phyloP scores from a whole-genome alignment of 2,329 filamentous ascomycete genomes.

The Zymoseptoria crescenta region DNA sequence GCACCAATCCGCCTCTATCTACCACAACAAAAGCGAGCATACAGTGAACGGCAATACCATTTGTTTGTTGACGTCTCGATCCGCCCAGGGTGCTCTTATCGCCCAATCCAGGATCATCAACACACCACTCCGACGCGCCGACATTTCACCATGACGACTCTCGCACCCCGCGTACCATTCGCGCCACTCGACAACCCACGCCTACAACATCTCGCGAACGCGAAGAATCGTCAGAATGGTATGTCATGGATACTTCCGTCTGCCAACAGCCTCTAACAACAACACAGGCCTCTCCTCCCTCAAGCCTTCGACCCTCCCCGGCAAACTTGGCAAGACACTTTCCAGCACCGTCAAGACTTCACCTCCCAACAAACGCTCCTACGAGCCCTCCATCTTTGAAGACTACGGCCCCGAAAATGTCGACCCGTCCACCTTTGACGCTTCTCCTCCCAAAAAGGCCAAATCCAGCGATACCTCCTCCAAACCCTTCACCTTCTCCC shows the following conservation, averaged over 20 bases:
- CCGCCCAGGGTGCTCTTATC: not conserved
- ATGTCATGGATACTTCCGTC: constrained; percentile 18
- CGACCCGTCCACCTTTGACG: constrained; percentile 46
- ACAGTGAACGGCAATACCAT: not conserved
- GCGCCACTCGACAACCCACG: constrained; percentile 62
- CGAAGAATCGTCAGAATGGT: constrained; percentile 69
- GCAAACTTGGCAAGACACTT: constrained; percentile 12
- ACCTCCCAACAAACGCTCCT: constrained; percentile 40
- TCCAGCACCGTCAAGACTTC: constrained; percentile 24
- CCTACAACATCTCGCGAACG: constrained; percentile 62
- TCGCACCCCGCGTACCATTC: constrained; percentile 58
- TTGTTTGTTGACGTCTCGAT: not conserved
- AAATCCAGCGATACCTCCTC: constrained; percentile 37
- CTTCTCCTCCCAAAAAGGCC: constrained; percentile 45
- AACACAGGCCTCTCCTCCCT: constrained; percentile 14
- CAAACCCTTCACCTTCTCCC: constrained; percentile 31
- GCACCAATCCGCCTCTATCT: not conserved
- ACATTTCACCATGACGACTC: constrained; percentile 22
- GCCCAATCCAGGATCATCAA: not conserved
- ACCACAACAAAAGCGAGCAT: not conserved
- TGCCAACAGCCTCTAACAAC: not conserved
- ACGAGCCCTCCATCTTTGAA: constrained; percentile 37
- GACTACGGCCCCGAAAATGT: constrained; percentile 51
- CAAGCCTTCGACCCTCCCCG: constrained; percentile 18
- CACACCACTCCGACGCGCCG: not conserved